Base-by-base conservation (phyloP, 257 asterid genomes). In the Petunia axillaris region DNA sequence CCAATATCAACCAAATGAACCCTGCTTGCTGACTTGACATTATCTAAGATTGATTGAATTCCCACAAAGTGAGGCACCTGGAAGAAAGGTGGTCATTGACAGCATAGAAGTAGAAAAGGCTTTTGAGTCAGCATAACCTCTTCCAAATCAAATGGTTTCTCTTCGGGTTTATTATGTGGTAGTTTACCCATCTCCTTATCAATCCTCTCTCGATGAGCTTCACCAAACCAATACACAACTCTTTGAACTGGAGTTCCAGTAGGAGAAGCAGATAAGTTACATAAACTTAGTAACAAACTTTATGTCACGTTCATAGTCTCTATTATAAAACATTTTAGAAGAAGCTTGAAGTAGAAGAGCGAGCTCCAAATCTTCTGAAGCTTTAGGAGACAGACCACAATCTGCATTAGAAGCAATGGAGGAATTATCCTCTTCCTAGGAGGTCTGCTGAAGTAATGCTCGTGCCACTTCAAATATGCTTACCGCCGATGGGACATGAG, bases 1-100 rank as follows among this genome's bases (percentile, higher is more conserved):
- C 87, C 90, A 1, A 88, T 63, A 38, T 86, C 90, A 2, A 91
- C 59, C 11, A 91, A 41, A 68, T 89, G 91, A 65, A 89, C 75
- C 82, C 64, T 80, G 43, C 66, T 85, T 3, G 89, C 85, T 3
- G 87, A 84, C 57, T 40, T 86, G 57, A 88, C 46, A 62, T 65
- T 81, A 60, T 86, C 93, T 54, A 87, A 43, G 59, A 87, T 68
- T 65, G 84, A 74, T 79, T 87, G 91, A 13, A 89, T 78, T 43
- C 83, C 91, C 14, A 89, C 60, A 36, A 82, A 85, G 50, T 86
- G 84, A 1, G 82, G 53, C 58, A 87, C 78, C 62, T 73, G 87
- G 55, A 44, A 35, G 82, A 87, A 53, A 2, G 93, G 89, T 55
- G 50, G 70, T 2, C 73, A 60, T 39, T 64, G 44, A n/a, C 15